These are phyloP conservation scores for Aschersonia sp. DNA, from an alignment of 2,329 filamentous ascomycete genomes.

Conservation along the genomic window DNA sequence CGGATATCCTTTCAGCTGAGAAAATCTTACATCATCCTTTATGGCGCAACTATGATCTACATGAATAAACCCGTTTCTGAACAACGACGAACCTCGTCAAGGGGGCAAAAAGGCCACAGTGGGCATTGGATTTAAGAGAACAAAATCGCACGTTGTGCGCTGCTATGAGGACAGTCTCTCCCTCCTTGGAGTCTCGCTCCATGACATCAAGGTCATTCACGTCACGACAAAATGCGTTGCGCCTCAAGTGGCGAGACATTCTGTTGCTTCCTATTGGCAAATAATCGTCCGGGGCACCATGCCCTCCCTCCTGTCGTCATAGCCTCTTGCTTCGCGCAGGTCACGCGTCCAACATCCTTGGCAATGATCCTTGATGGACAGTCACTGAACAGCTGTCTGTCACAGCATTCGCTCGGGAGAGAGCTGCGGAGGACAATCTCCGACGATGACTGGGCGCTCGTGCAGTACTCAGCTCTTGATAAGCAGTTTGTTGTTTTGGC, in stretches of 20 bases:
- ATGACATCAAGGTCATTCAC: background rate
- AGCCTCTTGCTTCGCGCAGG: background rate
- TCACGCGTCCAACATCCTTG: background rate
- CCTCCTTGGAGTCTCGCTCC: background rate
- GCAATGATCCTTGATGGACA: background rate
- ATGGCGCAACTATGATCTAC: too few species aligned
- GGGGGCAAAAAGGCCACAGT: too few species aligned
- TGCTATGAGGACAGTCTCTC: too few species aligned
- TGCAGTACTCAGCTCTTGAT: background rate
- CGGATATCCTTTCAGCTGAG: too few species aligned
- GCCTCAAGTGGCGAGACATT: background rate
- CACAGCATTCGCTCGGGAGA: background rate
- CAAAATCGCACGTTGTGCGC: too few species aligned
- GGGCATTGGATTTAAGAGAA: too few species aligned
- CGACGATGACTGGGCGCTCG: background rate
- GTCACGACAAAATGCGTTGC: background rate
- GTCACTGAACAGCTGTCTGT: background rate
- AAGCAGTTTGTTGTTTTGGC: background rate
- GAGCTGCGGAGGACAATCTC: background rate
- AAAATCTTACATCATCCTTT: too few species aligned
- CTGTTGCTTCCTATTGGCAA: background rate
- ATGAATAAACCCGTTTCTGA: too few species aligned
- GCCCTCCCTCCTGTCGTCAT: background rate
- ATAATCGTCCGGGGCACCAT: background rate
- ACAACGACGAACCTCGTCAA: too few species aligned